Evolutionary conservation across 345 rosid species (phyloP).

Genomic region (Sisymbrium irio): DNA sequence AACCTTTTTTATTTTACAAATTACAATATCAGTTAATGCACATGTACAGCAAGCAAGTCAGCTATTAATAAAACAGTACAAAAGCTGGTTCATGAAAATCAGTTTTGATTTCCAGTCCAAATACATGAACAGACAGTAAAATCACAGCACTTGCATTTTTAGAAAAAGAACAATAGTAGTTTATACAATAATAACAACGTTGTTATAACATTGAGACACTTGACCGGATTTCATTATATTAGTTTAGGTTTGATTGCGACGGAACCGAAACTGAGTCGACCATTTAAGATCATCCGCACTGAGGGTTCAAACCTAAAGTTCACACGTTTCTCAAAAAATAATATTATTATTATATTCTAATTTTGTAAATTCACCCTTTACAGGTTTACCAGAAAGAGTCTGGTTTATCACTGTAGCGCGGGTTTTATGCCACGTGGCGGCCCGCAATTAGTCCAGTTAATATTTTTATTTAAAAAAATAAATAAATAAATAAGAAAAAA

Average conservation of each 20-base stretch:
- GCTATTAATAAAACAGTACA: neutral
- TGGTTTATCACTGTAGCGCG: too few relatives aligned
- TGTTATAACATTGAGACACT: constrained; percentile 22
- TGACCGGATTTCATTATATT: constrained; percentile 12
- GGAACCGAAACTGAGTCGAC: constrained; percentile 13
- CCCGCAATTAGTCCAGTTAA: too few relatives aligned
- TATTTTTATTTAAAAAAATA: too few relatives aligned
- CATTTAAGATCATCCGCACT: too few relatives aligned
- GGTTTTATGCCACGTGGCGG: too few relatives aligned
- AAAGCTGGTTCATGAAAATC: neutral
- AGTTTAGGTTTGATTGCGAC: constrained; percentile 28
- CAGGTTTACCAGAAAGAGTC: too few relatives aligned
- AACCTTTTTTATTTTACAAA: neutral
- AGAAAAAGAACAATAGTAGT: neutral
- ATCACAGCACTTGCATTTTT: neutral
- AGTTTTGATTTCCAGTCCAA: neutral
- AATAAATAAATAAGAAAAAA: too few relatives aligned
- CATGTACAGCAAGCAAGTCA: neutral
- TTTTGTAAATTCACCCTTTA: too few relatives aligned
- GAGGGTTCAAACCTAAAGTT: too few relatives aligned
- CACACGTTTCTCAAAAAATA: too few relatives aligned
- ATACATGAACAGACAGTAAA: neutral
- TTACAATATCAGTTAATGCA: neutral
- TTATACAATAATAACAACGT: neutral
- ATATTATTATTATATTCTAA: too few relatives aligned